A percentile compares a stretch with the other conserved stretches of the same genome.
Evolutionary conservation across 1,284 basidiomycete species (phyloP).

Genomic region (Ustilago bromivora): DNA sequence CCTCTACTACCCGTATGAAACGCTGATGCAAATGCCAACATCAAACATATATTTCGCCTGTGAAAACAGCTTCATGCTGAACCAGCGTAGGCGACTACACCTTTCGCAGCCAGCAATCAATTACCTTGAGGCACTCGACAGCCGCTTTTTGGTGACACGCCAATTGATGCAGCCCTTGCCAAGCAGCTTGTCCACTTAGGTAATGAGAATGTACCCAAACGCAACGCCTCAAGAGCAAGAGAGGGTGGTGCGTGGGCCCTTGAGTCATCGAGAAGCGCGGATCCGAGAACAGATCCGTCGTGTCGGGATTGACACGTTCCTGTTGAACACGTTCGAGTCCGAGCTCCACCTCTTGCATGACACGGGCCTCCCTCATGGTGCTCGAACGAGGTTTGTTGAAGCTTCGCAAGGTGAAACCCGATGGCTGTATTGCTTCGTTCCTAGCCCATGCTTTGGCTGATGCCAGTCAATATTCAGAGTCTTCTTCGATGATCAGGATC

Average conservation of each 20-base stretch:
- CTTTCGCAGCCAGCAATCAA: background rate
- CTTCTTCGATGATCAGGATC: background rate
- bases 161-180: constrained; percentile 18
- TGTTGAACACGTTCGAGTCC: constrained; percentile 15
- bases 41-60: background rate
- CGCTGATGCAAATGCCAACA: too few relatives aligned
- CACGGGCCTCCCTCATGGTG: background rate
- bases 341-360: constrained; percentile 13
- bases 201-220: background rate
- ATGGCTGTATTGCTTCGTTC: too few relatives aligned
- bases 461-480: too few relatives aligned
- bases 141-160: constrained; percentile 9
- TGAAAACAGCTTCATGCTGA: constrained; percentile 10
- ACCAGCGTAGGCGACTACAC: background rate
- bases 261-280: background rate
- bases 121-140: constrained; percentile 16
- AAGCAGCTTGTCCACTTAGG: background rate
- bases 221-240: background rate
- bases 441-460: too few relatives aligned
- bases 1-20: too few relatives aligned
- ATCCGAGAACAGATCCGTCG: background rate
- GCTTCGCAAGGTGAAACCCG: too few relatives aligned
- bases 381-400: too few relatives aligned
- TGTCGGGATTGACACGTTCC: constrained; percentile 14
- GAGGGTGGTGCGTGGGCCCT: background rate